A percentile compares a stretch with the other conserved stretches of the same genome.
Conservation (phyloP, 331 rosid species). For the Stylosanthes scabra region DNA sequence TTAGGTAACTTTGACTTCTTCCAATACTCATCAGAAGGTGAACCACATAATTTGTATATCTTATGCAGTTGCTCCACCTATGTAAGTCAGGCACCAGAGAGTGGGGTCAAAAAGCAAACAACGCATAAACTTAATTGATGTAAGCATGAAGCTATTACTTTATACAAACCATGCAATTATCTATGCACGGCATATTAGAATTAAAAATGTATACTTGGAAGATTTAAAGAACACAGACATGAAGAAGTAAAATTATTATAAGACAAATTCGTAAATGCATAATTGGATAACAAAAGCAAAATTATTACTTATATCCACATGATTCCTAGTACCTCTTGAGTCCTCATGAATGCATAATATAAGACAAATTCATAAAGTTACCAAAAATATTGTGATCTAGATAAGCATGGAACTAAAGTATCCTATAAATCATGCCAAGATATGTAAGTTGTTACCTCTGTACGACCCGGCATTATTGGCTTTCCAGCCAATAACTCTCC, state of each 20-base stretch:
- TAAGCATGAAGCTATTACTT: slow-evolving; percentile 29
- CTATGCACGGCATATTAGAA: slow-evolving; percentile 17
- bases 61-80: slow-evolving; percentile 98
- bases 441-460: slow-evolving; percentile 67
- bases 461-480: slow-evolving; percentile 99
- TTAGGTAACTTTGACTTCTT: slow-evolving; percentile 87
- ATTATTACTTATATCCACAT: slow-evolving; percentile 4
- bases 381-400: slow-evolving; percentile 10
- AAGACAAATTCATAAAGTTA: slow-evolving; percentile 23
- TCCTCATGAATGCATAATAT: slow-evolving; percentile 12
- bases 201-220: neutral
- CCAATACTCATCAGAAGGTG: slow-evolving; percentile 97
- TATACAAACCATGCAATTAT: neutral
- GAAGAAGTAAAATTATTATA: slow-evolving; percentile 1
- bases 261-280: neutral
- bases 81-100: slow-evolving; percentile 33
- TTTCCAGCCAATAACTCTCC: slow-evolving; percentile 96
- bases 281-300: slow-evolving; percentile 3
- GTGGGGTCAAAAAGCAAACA: slow-evolving; percentile 17
- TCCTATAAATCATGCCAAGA: slow-evolving; percentile 25
- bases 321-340: slow-evolving; percentile 9
- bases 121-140: slow-evolving; percentile 1
- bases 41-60: slow-evolving; percentile 96
- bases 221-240: neutral
- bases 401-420: slow-evolving; percentile 34